These are phyloP conservation scores for Phytophthora quininea DNA, from an alignment of 352 stramenopile genomes.

Conservation along the genomic window DNA sequence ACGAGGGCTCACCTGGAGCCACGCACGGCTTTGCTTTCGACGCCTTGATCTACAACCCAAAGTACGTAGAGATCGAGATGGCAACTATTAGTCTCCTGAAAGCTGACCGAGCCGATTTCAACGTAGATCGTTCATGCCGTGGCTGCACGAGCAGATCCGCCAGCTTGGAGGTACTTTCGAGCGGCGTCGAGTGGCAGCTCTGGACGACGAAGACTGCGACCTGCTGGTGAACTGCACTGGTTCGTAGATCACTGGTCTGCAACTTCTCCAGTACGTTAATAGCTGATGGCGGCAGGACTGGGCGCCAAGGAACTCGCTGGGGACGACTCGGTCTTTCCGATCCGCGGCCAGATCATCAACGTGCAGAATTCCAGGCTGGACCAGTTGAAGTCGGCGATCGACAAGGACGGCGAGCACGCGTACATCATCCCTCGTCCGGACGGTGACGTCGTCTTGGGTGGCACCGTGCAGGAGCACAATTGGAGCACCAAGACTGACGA, in stretches of 20 bases:
- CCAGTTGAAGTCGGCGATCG: conserved; percentile 52
- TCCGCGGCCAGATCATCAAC: conserved; percentile 70
- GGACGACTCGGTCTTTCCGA: conserved; percentile 53
- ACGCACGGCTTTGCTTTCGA: conserved; percentile 57
- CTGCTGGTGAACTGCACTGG: conserved; percentile 71
- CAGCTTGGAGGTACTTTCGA: conserved; percentile 59
- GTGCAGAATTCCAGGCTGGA: conserved; percentile 59
- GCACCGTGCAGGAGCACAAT: conserved; percentile 70
- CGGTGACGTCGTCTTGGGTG: conserved; percentile 67
- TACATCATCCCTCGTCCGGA: conserved; percentile 71
- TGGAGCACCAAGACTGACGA: conserved; percentile 48
- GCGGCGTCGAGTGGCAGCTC: conserved; percentile 33
- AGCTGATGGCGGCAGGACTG: conserved; percentile 23
- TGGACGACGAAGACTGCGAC: conserved; percentile 53
- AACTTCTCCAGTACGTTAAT: background rate
- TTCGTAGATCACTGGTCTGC: background rate
- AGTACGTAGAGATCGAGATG: conserved; percentile 24
- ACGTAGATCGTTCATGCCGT: conserved; percentile 60
- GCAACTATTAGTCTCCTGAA: no score
- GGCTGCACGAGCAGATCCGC: conserved; percentile 48
- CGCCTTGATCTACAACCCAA: conserved; percentile 72
- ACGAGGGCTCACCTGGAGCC: conserved; percentile 39
- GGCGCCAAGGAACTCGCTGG: conserved; percentile 46
- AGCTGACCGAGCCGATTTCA: background rate
- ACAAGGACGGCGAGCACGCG: conserved; percentile 52